Evolutionary conservation across 768 basidiomycete species (phyloP).

Genomic region (Wakefieldia striispora): DNA sequence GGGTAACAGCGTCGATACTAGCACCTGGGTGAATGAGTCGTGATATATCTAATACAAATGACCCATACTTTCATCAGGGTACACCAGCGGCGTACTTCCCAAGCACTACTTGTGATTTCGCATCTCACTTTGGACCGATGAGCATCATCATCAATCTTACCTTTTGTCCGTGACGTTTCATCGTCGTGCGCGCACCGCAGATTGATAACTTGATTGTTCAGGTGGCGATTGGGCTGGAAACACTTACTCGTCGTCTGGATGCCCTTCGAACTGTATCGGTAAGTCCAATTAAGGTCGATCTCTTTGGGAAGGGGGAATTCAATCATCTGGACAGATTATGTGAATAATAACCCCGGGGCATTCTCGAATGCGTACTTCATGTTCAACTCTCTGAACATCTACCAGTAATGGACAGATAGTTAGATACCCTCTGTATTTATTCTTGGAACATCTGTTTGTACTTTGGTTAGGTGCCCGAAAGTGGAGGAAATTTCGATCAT

Average conservation of each 20-base stretch:
- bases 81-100: constrained; percentile 17
- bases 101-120: constrained; percentile 9
- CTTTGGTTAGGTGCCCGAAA: no score
- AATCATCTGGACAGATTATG: constrained; percentile 47
- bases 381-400: constrained; percentile 23
- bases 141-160: constrained; percentile 20
- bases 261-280: constrained; percentile 31
- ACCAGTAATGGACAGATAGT: constrained; percentile 2
- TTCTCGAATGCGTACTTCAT: constrained; percentile 22
- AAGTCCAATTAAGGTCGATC: background rate
- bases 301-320: constrained; percentile 6
- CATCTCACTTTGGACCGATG: constrained; percentile 15
- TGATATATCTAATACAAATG: background rate
- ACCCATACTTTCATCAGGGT: constrained; percentile 6
- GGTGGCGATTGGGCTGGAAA: constrained; percentile 32
- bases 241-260: constrained; percentile 13
- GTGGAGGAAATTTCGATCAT: no score
- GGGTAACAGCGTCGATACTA: constrained; percentile 17
- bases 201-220: constrained; percentile 1
- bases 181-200: background rate
- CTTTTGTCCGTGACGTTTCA: constrained; percentile 15
- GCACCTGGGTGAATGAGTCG: constrained; percentile 23
- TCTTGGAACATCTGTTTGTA: no score
- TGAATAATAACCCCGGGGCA: constrained; percentile 30
- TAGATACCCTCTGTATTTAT: no score